Evolutionary conservation across 108 stramenopile species (phyloP), one percentile per base, ranked within the genome.

Genomic region (Skeletonema grethae): DNA sequence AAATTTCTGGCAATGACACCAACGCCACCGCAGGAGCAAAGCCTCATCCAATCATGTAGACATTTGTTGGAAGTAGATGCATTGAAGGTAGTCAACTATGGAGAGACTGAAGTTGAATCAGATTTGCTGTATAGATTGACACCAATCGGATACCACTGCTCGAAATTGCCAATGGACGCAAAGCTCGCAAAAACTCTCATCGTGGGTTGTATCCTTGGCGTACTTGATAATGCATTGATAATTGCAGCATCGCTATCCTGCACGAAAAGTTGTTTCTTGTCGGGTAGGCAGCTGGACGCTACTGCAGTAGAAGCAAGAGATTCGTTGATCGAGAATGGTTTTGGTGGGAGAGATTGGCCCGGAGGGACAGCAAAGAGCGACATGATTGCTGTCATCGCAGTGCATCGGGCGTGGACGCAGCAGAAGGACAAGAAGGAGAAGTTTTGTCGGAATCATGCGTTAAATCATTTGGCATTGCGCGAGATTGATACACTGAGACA

Each of bases 81-180:
- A 28, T 58, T 94, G 20, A 39, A 16, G 9, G 64, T 75, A 16
- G 72, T 85, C 11, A 75, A 69, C 7, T 39, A 31, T 45, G 76
- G 63, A 64, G 62, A 41, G 24, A 28, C 34, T 28, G 64, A 55
- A 13, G 55, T 57, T 9, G n/a, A 50, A 57, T 57, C 36, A 13
- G 53, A 57, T 22, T 41, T 18, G 63, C 11, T 58, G 25, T 84
- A 76, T 67, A 53, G 82, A 55, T 71, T 97, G 61, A 94, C 95
- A 13, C 91, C 96, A 5, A 80, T 97, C 11, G 97, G 97, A 20
- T 88, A 85, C 61, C 94, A 95, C 63, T 71, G 96, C 39, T 85
- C 94, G 8, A 77, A 79, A 31, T 71, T 97, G 53, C 97, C 97
- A 0, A 82, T 95, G 83, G 94, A 96, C 67, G 89, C 88, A 9